phyloP scores from a whole-genome alignment of 177 flowering plant species.

The Telopea speciosissima region DNA sequence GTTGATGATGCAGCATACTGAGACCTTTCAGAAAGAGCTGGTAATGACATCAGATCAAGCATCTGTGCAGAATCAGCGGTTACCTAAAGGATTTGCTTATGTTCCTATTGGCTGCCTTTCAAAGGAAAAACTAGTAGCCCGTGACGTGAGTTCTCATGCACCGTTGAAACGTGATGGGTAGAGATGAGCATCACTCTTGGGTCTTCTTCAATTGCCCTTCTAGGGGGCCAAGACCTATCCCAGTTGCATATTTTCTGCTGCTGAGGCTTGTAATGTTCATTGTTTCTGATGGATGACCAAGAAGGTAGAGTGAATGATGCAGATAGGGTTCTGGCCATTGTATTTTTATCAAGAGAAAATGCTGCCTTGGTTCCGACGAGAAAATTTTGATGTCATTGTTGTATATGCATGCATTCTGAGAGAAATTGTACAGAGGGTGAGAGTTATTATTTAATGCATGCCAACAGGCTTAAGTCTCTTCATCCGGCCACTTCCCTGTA shows the following conservation, averaged over 20 bases:
- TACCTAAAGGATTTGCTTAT: conserved; percentile 85
- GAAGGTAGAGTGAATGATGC: conserved; percentile 1
- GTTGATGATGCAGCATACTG: conserved; percentile 40
- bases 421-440: conserved; percentile 54
- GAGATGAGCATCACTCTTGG: background rate
- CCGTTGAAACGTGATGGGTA: conserved; percentile 41
- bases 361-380: conserved; percentile 13
- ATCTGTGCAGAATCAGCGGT: conserved; percentile 67
- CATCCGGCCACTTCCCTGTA: conserved; percentile 3
- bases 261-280: conserved; percentile 4
- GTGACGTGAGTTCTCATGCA: conserved; percentile 29
- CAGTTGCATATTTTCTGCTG: conserved; percentile 4
- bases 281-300: conserved; percentile 8
- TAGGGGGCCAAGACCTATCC: conserved; percentile 12
- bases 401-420: conserved; percentile 39
- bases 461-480: conserved; percentile 14
- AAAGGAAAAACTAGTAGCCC: conserved; percentile 44
- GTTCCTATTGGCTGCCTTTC: conserved; percentile 71
- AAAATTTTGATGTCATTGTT: conserved; percentile 45
- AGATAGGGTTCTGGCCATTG: conserved; percentile 12
- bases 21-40: conserved; percentile 81
- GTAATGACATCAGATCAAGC: conserved; percentile 94
- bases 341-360: conserved; percentile 7
- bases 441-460: conserved; percentile 25
- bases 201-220: conserved; percentile 5